Conservation (phyloP, 768 basidiomycete species). For the Auricularia sp. region DNA sequence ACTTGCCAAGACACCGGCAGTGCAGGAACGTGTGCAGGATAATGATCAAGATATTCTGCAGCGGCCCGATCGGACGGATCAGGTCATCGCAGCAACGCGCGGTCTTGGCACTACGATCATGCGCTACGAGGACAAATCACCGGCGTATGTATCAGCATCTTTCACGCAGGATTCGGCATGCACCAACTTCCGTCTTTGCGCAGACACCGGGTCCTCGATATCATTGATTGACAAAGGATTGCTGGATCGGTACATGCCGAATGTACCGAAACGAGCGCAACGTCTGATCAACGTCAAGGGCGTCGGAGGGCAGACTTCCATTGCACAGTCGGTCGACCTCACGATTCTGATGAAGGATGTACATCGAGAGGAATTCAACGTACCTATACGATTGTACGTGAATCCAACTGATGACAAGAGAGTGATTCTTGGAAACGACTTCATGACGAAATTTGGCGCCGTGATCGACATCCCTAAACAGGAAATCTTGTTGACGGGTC, state of each 20-base stretch:
- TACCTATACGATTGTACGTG: not conserved
- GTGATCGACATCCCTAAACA: not conserved
- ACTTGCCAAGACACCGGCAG: not conserved
- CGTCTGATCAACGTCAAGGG: not conserved
- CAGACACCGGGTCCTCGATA: not conserved
- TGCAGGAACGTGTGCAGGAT: no score
- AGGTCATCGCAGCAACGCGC: no score
- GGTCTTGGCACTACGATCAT: no score
- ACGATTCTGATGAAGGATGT: not conserved
- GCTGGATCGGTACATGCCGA: not conserved
- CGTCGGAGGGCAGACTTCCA: not conserved
- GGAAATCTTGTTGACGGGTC: not conserved
- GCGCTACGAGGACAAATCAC: no score
- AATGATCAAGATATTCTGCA: no score
- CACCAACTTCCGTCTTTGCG: not conserved
- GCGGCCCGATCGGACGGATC: no score
- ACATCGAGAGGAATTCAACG: not conserved
- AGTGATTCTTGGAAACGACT: not conserved
- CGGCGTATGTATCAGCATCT: no score
- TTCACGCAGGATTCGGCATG: not conserved
- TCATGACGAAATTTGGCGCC: not conserved
- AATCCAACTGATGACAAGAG: not conserved
- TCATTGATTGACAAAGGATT: not conserved
- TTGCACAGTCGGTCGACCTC: not conserved
- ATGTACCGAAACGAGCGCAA: not conserved